A percentile compares a stretch with the other conserved stretches of the same genome.
These are phyloP conservation scores for Diatrype stigma DNA, from an alignment of 2,329 filamentous ascomycete genomes.

Conservation along the genomic window DNA sequence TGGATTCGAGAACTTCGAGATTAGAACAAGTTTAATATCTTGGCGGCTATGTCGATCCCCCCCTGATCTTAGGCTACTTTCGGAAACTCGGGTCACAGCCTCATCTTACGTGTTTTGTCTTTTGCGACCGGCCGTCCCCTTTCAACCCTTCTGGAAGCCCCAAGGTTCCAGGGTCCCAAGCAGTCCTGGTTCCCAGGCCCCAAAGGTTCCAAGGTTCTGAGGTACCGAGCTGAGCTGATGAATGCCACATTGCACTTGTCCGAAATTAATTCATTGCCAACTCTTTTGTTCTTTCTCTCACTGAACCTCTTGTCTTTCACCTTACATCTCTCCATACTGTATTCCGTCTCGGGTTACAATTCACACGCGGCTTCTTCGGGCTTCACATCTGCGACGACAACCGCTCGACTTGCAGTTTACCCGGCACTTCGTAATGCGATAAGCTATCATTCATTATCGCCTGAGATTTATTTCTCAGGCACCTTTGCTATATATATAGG, in stretches of 20 bases:
- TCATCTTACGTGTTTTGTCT: background rate
- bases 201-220: too few species aligned
- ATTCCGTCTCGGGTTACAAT: too few species aligned
- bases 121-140: too few species aligned
- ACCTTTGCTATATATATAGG: background rate
- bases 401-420: background rate
- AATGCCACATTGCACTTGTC: too few species aligned
- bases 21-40: background rate
- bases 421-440: background rate
- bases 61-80: background rate
- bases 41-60: background rate
- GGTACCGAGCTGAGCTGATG: too few species aligned
- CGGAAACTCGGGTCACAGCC: slow-evolving; percentile 1
- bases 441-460: background rate
- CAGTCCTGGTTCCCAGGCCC: too few species aligned
- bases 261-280: too few species aligned
- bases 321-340: too few species aligned
- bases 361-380: background rate
- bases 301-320: too few species aligned
- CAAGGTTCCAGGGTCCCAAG: too few species aligned
- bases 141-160: too few species aligned
- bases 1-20: background rate
- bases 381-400: background rate
- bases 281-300: too few species aligned
- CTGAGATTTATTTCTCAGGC: slow-evolving; percentile 1